Evolutionary conservation across 805 yeast genomes (phyloP), one percentile per base, ranked within the genome.

Genomic region (Ogataea nonfermentans): DNA sequence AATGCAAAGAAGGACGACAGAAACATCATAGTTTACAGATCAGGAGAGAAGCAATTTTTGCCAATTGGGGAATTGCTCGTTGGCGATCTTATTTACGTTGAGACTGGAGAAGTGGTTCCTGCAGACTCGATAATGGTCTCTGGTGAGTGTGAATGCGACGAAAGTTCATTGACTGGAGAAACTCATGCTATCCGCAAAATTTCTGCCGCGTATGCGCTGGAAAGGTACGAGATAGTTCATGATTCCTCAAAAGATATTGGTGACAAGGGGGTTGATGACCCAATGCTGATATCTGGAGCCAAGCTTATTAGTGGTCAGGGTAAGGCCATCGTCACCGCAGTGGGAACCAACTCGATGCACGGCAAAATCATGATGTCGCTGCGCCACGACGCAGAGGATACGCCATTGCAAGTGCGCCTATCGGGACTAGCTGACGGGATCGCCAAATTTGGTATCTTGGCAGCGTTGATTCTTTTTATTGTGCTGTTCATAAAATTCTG

Each of bases 31-130:
- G 95, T 89, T 2, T 66, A 83, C 29, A 73, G 98, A 44, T 73
- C 78, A 29, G 90, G 91, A 26, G 71, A 71, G 32, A 87, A 87
- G 51, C 67, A 66, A 34, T 73, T 79, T 47, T 68, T 89, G 13
- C 78, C 90, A 3, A 80, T 91, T 38, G 79, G 75, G 53, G 86
- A 86, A 44, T 63, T 95, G 35, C 53, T 83, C 24, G 97, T 86
- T 15, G 99, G 99, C 29, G 99, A 93, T 58, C 50, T 93, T 4
- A 65, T 91, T 16, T 67, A 71, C 34, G 65, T 93, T 32, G 95
- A 89, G 61, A 95, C 98, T 2, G 99, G 99, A 47, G 99, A 93
- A 55, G 79, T 93, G 40, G 68, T 91, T 2, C 95, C 98, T 0
- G 93, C 91, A 1, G 99, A 93, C 63, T 79, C 86, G 23, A 67